Evolutionary conservation across 768 basidiomycete species (phyloP), one percentile per base, ranked within the genome.

Genomic region (Mycena venus): DNA sequence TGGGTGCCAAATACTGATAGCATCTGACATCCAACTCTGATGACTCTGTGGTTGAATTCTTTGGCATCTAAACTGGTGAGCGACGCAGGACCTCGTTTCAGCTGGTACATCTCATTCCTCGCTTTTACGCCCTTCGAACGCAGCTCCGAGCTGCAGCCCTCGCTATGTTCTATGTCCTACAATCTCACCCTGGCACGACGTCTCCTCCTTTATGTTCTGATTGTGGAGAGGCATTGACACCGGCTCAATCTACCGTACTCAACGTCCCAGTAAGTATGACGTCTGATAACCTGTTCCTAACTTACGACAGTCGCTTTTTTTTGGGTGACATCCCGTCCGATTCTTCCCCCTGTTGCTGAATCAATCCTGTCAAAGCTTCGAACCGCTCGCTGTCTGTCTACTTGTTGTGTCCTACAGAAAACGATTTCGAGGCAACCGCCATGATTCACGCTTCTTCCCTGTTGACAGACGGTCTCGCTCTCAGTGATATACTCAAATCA

Each of bases 231-330:
- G 25, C 19, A 44, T n/a, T 55, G 70, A 44, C 66, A 44, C 49
- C 44, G 59, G 49, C 36, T 67, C 42, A 59, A 51, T 25, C 71
- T 32, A 58, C 23, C 29, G 12, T 23, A 42, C 62, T 31, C 15
- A 49, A 42, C 36, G 64, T 66, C 51, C 19, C 49, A 36, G 65
- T 65, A 51, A 31, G 38, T 47, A 25, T 58, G 32, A 29, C 53
- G 67, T 60, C 68, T 74, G 73, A 74, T 74, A 74, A 64, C 60
- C 67, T 68, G 72, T 68, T 62, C 71, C 65, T 40, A 68, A 73
- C 68, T 74, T 74, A 69, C 61, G 55, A 61, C 23, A 40, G 65
- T n/a, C n/a, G 34, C 19, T 36, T 62, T 36, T 34, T 63, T 60
- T 49, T 14, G 32, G n/a, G 9, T 62, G 65, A 68, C 51, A 65